phyloP scores from a whole-genome alignment of 768 basidiomycete genomes.

The Boletus vermiculosoides region DNA sequence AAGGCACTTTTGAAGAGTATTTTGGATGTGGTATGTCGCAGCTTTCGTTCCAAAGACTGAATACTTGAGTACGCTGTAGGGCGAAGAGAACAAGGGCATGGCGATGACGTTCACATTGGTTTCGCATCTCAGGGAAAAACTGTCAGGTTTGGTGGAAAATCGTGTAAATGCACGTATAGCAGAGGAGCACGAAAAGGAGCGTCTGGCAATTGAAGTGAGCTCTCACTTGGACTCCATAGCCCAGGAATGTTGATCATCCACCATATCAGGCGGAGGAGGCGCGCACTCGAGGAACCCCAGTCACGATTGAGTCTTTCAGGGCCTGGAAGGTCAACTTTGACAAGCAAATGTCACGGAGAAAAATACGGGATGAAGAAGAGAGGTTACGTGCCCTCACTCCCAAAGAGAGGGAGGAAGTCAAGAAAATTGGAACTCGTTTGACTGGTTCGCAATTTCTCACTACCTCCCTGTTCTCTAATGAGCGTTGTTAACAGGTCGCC shows the following conservation, averaged over 20 bases:
- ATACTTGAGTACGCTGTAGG: slow-evolving; percentile 40
- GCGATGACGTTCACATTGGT: slow-evolving; percentile 98
- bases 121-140: slow-evolving; percentile 76
- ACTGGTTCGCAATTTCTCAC: slow-evolving; percentile 52
- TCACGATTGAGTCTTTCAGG: slow-evolving; percentile 78
- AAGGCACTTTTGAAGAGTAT: slow-evolving; percentile 55
- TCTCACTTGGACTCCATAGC: not conserved
- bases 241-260: slow-evolving; percentile 2
- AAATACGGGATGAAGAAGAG: slow-evolving; percentile 75
- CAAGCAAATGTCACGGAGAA: slow-evolving; percentile 57
- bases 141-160: slow-evolving; percentile 59
- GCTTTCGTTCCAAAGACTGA: not conserved
- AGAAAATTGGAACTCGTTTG: slow-evolving; percentile 56
- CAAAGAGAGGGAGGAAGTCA: slow-evolving; percentile 86
- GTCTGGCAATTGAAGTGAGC: slow-evolving; percentile 70
- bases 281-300: slow-evolving; percentile 86
- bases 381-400: slow-evolving; percentile 62
- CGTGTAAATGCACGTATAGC: slow-evolving; percentile 55
- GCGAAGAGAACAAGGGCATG: slow-evolving; percentile 87
- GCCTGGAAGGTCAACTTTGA: slow-evolving; percentile 82
- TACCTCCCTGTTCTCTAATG: not conserved
- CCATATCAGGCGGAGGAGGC: slow-evolving; percentile 75
- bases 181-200: slow-evolving; percentile 73
- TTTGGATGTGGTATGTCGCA: slow-evolving; percentile 49
- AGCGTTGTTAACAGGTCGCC: slow-evolving; percentile 61